phyloP scores from a whole-genome alignment of 148 eudicot species.

The Talinum fruticosum region DNA sequence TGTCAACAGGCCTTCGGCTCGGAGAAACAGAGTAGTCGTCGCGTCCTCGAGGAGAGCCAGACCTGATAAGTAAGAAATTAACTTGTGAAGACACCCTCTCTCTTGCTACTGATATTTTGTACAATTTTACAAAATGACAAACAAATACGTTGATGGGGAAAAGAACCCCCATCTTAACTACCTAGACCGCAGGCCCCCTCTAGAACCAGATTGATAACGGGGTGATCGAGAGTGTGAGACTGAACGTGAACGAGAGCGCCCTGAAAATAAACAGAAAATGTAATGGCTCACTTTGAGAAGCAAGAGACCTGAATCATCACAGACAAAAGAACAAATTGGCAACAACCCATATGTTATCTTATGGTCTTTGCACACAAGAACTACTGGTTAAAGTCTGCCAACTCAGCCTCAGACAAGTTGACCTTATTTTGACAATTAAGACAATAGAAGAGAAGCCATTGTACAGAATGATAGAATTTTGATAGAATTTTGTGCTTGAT shows the following conservation, averaged over 20 bases:
- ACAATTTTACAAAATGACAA: neutral
- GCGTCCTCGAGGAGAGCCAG: constrained; percentile 51
- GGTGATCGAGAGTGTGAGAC: constrained; percentile 58
- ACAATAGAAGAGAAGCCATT: neutral
- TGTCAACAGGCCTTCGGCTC: constrained; percentile 46
- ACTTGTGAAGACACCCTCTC: neutral
- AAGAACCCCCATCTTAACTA: too few relatives aligned
- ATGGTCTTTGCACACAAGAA: neutral
- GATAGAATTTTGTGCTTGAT: neutral
- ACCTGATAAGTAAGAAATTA: constrained; percentile 30
- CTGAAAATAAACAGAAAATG: constrained; percentile 21
- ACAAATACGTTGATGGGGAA: too few relatives aligned
- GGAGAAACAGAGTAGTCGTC: constrained; percentile 53
- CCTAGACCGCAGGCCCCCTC: constrained; percentile 56
- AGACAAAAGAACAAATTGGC: neutral
- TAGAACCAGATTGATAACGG: constrained; percentile 43
- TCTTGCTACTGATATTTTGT: neutral
- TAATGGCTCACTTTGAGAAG: neutral
- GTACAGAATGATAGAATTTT: neutral
- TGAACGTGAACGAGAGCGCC: constrained; percentile 62
- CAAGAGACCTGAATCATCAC: neutral
- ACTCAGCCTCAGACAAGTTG: neutral
- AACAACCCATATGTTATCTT: neutral
- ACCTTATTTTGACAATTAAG: neutral
- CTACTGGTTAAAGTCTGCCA: neutral